Percentiles rank a stretch among this genome's conserved stretches.
phyloP scores from a whole-genome alignment of 2,329 filamentous ascomycete genomes.

The Aspergillus sp. region DNA sequence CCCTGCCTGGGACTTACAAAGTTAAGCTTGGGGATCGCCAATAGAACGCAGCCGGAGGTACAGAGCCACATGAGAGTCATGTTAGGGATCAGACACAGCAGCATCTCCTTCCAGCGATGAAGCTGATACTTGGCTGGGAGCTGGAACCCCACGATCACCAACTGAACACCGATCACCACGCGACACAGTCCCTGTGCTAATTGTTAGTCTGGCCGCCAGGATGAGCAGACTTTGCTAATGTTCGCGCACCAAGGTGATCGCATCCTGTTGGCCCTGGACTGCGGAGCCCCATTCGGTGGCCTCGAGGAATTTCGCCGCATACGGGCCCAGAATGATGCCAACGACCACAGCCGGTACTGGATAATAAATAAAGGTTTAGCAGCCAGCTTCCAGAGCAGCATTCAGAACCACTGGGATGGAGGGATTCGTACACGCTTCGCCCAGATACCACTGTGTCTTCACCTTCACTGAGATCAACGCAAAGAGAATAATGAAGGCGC shows the following conservation, averaged over 20 bases:
- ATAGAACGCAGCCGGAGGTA: conserved; percentile 56
- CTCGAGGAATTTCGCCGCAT: conserved; percentile 55
- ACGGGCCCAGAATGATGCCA: conserved; percentile 56
- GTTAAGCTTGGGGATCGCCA: conserved; percentile 55
- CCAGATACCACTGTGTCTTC: conserved; percentile 39
- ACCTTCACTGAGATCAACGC: conserved; percentile 36
- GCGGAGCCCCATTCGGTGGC: conserved; percentile 37
- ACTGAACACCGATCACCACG: conserved; percentile 61
- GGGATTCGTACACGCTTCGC: conserved; percentile 35
- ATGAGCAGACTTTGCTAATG: background rate
- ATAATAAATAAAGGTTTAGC: too few species aligned
- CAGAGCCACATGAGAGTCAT: conserved; percentile 64
- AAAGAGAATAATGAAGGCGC: conserved; percentile 33
- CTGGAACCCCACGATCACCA: conserved; percentile 64
- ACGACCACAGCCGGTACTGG: conserved; percentile 57
- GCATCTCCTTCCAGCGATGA: conserved; percentile 53
- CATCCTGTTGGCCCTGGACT: background rate
- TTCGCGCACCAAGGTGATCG: background rate
- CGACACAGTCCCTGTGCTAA: conserved; percentile 49
- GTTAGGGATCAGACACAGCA: conserved; percentile 56
- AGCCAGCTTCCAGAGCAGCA: too few species aligned
- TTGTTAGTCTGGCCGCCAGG: background rate
- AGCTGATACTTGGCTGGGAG: conserved; percentile 57
- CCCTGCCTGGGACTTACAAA: conserved; percentile 29
- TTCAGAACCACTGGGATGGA: too few species aligned